A percentile compares a stretch with the other conserved stretches of the same genome.
Evolutionary conservation across 2,329 filamentous ascomycete genomes (phyloP).

Genomic region (Chaetomium sp.): DNA sequence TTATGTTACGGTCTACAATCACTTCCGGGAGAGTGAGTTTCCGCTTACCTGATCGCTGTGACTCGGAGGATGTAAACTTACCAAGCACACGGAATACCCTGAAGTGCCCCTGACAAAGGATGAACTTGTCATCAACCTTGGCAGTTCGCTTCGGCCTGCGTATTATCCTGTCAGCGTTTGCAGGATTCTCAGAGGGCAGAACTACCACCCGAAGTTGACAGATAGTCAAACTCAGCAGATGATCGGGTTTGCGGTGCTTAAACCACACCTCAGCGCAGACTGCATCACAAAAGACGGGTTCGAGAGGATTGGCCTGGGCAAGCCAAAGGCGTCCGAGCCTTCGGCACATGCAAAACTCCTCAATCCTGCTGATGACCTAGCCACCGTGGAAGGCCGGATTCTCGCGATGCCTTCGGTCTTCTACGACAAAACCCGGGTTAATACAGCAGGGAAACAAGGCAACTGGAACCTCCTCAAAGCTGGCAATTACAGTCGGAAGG

Average conservation of each 20-base stretch:
- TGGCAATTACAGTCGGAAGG: background rate
- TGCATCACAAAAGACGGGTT: background rate
- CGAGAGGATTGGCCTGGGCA: background rate
- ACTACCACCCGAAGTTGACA: background rate
- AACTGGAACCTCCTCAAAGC: background rate
- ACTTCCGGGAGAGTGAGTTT: background rate
- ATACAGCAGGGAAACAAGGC: background rate
- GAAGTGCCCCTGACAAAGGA: background rate
- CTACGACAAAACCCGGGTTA: background rate
- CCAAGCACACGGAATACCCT: background rate
- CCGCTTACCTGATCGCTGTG: background rate
- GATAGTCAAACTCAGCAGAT: background rate
- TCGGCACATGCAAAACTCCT: background rate
- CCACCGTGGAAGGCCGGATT: background rate
- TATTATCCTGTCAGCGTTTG: constrained; percentile 8
- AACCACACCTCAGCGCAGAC: background rate
- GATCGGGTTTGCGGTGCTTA: background rate
- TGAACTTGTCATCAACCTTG: constrained; percentile 3
- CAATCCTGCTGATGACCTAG: background rate
- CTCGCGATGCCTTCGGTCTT: background rate
- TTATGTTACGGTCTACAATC: background rate
- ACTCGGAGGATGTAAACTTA: background rate
- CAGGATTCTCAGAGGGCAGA: background rate
- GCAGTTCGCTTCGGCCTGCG: background rate
- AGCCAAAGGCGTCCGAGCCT: too few relatives aligned